These are phyloP conservation scores for Metrosideros polymorpha DNA, from an alignment of 441 rosid species.

Conservation along the genomic window DNA sequence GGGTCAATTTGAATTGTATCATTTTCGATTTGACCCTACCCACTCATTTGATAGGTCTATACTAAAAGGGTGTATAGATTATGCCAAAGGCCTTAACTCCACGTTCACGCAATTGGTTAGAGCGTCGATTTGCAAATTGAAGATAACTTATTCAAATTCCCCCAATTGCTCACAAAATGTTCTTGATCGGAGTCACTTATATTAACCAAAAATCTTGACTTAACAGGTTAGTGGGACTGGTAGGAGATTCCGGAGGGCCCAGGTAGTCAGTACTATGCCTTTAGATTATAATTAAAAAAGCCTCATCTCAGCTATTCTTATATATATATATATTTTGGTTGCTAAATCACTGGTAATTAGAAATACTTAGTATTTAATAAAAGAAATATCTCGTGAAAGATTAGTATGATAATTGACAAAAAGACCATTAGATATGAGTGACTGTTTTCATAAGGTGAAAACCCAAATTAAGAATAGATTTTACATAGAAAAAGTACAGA, in stretches of 20 bases:
- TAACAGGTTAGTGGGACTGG: not conserved
- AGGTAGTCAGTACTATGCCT: not conserved
- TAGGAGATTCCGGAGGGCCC: fast-evolving
- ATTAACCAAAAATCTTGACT: not conserved
- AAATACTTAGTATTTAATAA: no score
- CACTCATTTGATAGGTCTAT: not conserved
- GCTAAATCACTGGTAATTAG: not conserved
- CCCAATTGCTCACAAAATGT: not conserved
- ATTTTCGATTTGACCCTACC: not conserved
- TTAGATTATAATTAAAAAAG: no score
- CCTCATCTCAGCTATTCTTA: not conserved
- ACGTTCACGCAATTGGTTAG: not conserved
- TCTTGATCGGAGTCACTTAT: fast-evolving
- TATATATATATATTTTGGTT: no score
- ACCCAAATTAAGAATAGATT: no score
- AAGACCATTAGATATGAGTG: no score
- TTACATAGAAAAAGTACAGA: no score
- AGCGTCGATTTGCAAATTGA: no score
- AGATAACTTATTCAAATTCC: not conserved
- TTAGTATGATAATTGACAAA: no score
- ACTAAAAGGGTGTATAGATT: fast-evolving
- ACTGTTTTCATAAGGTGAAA: no score
- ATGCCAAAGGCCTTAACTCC: not conserved
- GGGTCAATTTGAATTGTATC: no score
- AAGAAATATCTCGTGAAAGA: no score